These are phyloP conservation scores for Phytophthora citrophthora DNA, from an alignment of 352 stramenopile genomes.

Conservation along the genomic window DNA sequence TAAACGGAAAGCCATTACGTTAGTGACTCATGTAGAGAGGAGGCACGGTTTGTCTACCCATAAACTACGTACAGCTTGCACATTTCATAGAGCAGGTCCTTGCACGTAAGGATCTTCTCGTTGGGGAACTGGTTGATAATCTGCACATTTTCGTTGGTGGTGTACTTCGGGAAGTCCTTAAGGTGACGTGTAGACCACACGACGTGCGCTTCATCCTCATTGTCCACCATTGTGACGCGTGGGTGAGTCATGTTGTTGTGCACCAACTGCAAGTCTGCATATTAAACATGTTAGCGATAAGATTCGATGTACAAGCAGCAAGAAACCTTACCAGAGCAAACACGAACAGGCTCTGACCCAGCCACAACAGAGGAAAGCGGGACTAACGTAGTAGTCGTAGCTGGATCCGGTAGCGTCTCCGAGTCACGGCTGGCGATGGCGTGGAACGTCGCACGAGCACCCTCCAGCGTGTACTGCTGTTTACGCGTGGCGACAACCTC, in stretches of 20 bases:
- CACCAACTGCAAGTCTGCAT: conserved; percentile 44
- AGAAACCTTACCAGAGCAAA: conserved; percentile 40
- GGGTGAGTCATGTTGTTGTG: conserved; percentile 49
- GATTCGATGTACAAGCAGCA: background rate
- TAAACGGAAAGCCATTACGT: conserved; percentile 1
- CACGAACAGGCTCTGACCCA: conserved; percentile 29
- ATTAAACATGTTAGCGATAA: conserved; percentile 2
- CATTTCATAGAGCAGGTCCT: conserved; percentile 69
- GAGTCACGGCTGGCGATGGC: conserved; percentile 46
- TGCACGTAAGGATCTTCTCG: conserved; percentile 67
- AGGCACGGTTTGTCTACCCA: background rate
- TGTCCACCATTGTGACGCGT: conserved; percentile 47
- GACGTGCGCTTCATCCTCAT: conserved; percentile 51
- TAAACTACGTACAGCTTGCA: conserved; percentile 50
- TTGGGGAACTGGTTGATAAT: conserved; percentile 73
- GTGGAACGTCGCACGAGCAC: conserved; percentile 41
- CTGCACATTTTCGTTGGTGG: conserved; percentile 46
- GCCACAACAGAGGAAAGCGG: conserved; percentile 36
- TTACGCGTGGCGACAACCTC: conserved; percentile 33
- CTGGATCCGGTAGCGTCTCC: conserved; percentile 40
- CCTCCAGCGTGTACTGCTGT: conserved; percentile 43
- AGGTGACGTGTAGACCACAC: conserved; percentile 60
- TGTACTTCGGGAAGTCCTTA: conserved; percentile 60
- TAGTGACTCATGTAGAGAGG: background rate
- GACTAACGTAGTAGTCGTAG: conserved; percentile 28